Base-by-base conservation (phyloP, 1,284 basidiomycete genomes). In the Cryptococcus neoformans region DNA sequence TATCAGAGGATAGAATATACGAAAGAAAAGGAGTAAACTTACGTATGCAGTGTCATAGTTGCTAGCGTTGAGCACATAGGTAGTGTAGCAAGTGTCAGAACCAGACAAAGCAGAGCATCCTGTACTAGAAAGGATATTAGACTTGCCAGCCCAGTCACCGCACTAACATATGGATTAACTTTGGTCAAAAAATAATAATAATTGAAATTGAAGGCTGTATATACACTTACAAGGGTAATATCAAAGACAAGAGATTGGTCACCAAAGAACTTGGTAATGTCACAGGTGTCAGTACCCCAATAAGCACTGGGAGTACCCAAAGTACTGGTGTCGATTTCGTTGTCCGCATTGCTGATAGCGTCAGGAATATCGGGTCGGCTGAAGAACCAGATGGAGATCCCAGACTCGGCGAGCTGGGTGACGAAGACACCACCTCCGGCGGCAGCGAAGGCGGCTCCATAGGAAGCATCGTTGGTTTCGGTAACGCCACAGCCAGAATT, bases 381-480 rank as follows among this genome's bases (percentile, higher is more conserved):
- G 74, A 88, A 87, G 77, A 87, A 87, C 88, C 87, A 89, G 50
- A 88, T 81, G 0, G 82, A 85, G 37, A 88, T 84, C 14, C 85
- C 87, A 48, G 67, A 78, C 17, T 80, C 73, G 2, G 85, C 84
- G 59, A 84, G 82, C 70, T 87, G 85, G 5, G 87, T 87, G 38
- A 87, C 83, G 62, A 81, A 88, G 34, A 86, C 80, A 21, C 72
- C 70, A 4, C 73, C 73, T n/a, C 70, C 70, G 17, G 53, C 58
- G 1, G 55, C 48, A 0, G 72, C 70, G 51, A 75, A 69, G 0
- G 56, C 65, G 10, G 65, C 58, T 14, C 71, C 72, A 49, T 72
- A 69, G 17, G 69, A 69, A 8, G 56, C 55, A 5, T 64, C 52
- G 38, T 53, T 58, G 8, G 57, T 47, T 44, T 70, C 67, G 44